These are phyloP conservation scores for Thuidium tamariscinum DNA, from an alignment of 225 moss, liverwort and hornwort genomes.

Conservation along the genomic window DNA sequence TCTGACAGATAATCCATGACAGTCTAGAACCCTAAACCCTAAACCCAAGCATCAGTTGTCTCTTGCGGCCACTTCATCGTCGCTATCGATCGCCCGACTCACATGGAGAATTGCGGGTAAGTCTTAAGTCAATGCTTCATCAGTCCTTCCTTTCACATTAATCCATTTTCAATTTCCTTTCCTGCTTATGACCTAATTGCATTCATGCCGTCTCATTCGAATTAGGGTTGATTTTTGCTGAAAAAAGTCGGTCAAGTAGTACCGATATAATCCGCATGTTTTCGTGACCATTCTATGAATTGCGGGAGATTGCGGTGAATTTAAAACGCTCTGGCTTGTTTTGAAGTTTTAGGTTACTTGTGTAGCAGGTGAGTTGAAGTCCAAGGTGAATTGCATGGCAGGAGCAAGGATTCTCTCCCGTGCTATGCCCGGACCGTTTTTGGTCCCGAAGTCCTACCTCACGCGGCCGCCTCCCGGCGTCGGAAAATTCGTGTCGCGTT, in stretches of 20 bases:
- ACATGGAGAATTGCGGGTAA: not conserved
- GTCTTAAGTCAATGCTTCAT: not conserved
- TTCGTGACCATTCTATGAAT: not conserved
- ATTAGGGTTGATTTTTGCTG: not conserved
- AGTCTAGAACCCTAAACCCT: not conserved
- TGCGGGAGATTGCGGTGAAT: not conserved
- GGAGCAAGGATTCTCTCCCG: conserved; percentile 39
- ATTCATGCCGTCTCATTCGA: too few species aligned
- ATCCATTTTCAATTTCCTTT: not conserved
- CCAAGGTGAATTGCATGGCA: conserved; percentile 40
- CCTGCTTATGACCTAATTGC: not conserved
- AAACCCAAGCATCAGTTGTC: not conserved
- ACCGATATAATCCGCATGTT: not conserved
- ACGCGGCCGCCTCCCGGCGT: not conserved
- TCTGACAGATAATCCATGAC: too few species aligned
- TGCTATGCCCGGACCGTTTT: conserved; percentile 31
- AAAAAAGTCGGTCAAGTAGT: not conserved
- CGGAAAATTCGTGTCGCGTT: conserved; percentile 10
- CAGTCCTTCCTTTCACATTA: not conserved
- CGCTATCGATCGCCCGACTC: not conserved
- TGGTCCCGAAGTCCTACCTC: conserved; percentile 13
- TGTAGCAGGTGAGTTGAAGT: conserved; percentile 7
- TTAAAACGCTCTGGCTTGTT: not conserved
- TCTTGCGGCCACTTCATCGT: not conserved
- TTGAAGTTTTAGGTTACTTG: not conserved